A percentile compares a stretch with the other conserved stretches of the same genome.
Conservation (phyloP, 108 stramenopile species). For the Cyclotella kingstonii region DNA sequence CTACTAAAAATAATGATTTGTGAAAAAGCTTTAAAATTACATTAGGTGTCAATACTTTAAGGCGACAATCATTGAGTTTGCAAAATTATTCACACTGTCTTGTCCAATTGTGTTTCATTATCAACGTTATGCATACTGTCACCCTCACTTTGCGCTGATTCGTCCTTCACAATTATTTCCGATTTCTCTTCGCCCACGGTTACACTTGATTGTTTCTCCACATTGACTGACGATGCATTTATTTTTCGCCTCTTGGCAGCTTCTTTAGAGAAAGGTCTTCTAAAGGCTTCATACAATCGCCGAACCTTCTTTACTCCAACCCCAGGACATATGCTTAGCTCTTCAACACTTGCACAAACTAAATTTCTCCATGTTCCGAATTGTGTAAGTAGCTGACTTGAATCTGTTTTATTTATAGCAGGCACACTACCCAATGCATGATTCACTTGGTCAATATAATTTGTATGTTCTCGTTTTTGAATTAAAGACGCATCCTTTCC, state of each 20-base stretch:
- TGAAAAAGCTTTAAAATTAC: too few species aligned
- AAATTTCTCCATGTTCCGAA: slow-evolving; percentile 65
- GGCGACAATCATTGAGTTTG: too few species aligned
- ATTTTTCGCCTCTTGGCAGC: slow-evolving; percentile 24
- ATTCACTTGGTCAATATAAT: slow-evolving; percentile 54
- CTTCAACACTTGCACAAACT: slow-evolving; percentile 62
- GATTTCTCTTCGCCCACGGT: not conserved
- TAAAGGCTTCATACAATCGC: slow-evolving; percentile 73
- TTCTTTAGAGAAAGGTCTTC: slow-evolving; percentile 71
- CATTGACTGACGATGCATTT: slow-evolving; percentile 5
- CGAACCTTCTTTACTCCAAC: slow-evolving; percentile 80
- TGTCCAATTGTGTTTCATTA: too few species aligned
- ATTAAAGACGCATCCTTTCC: slow-evolving; percentile 79
- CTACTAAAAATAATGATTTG: too few species aligned
- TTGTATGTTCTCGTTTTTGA: slow-evolving; percentile 65
- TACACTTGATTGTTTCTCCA: not conserved
- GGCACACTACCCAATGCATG: slow-evolving; percentile 61
- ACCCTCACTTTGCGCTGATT: too few species aligned
- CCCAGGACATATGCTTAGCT: slow-evolving; percentile 76
- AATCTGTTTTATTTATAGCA: slow-evolving; percentile 83
- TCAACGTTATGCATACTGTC: too few species aligned
- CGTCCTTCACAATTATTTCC: too few species aligned
- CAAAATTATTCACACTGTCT: too few species aligned
- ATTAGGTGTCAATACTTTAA: too few species aligned
- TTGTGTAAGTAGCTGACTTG: slow-evolving; percentile 54